phyloP scores from a whole-genome alignment of 176 grass and related monocot genomes.

The Lolium perenne region DNA sequence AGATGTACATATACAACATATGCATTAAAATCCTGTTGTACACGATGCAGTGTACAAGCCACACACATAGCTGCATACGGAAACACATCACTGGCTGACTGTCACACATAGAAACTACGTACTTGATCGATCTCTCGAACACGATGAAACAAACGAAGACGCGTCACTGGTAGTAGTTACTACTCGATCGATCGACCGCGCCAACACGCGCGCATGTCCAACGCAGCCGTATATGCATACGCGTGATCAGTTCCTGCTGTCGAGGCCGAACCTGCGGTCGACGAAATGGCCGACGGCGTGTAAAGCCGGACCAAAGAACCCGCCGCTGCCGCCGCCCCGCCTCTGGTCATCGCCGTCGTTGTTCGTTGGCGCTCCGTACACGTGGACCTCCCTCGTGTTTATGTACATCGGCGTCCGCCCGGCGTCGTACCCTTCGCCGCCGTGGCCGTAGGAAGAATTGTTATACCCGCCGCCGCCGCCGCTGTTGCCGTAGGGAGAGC shows the following conservation, averaged over 20 bases:
- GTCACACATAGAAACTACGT: neutral
- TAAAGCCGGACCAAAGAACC: constrained; percentile 48
- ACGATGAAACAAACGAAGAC: neutral
- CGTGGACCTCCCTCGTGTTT: constrained; percentile 44
- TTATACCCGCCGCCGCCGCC: neutral
- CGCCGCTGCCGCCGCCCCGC: neutral
- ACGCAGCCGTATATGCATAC: neutral
- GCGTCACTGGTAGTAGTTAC: neutral
- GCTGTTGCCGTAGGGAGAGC: neutral
- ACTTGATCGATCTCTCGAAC: too few species aligned
- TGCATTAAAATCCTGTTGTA: neutral
- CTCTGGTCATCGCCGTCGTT: neutral
- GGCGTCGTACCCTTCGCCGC: neutral
- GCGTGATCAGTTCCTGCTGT: constrained; percentile 28
- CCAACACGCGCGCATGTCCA: neutral
- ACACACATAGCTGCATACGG: neutral
- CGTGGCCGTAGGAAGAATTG: neutral
- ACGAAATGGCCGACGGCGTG: constrained; percentile 53
- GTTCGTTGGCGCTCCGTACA: constrained; percentile 11
- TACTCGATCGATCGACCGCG: neutral
- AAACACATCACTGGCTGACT: neutral
- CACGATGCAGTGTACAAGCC: neutral
- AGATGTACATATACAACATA: neutral
- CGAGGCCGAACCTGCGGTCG: constrained; percentile 41
- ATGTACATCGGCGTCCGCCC: constrained; percentile 45